Evolutionary conservation across 2,329 filamentous ascomycete species (phyloP), one percentile per base, ranked within the genome.

Genomic region (Phoma sp.): DNA sequence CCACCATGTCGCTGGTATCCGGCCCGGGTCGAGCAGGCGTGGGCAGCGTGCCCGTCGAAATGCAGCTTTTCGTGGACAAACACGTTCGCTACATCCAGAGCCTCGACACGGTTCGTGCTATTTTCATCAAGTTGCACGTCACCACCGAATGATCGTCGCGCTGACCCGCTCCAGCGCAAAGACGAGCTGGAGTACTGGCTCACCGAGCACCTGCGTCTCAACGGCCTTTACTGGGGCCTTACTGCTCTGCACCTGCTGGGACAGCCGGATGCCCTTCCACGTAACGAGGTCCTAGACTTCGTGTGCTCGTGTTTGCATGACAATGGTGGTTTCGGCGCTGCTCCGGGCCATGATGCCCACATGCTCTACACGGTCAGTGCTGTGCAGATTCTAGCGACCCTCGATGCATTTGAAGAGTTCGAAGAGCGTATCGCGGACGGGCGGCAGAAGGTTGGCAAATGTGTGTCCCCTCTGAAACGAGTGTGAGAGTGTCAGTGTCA

Each of bases 131-230:
- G 54, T 56, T 55, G 55, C 62, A 64, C 50, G 50, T 58, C 42
- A 44, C 57, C 52, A 55, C 43, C 55, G 43, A 35, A 51, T 58
- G 32, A 55, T 48, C 62, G 54, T 59, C 57, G 66, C 70, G 69
- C 77, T 78, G 70, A 80, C 68, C 57, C 59, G 69, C 65, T 68
- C 66, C 78, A 89, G 86, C 88, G 89, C 72, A 92, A 90, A 79
- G 92, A 98, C 81, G 91, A 97, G 77, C 87, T 96, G 66, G 92
- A 97, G 75, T 99, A 98, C 80, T 97, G 93, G 89, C 82, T 98
- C 72, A 99, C 95, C 11, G 93, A 99, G 77, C 95, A 99, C 74
- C 83, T 99, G 63, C 91, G 95, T 57, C 84, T 99, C 53, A 97
- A 95, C 73, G 95, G 95, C 39, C 85, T 99, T 42, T 99, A 99